Evolutionary conservation across 2,329 filamentous ascomycete species (phyloP), one percentile per base, ranked within the genome.

Genomic region (Penicillium sp.): DNA sequence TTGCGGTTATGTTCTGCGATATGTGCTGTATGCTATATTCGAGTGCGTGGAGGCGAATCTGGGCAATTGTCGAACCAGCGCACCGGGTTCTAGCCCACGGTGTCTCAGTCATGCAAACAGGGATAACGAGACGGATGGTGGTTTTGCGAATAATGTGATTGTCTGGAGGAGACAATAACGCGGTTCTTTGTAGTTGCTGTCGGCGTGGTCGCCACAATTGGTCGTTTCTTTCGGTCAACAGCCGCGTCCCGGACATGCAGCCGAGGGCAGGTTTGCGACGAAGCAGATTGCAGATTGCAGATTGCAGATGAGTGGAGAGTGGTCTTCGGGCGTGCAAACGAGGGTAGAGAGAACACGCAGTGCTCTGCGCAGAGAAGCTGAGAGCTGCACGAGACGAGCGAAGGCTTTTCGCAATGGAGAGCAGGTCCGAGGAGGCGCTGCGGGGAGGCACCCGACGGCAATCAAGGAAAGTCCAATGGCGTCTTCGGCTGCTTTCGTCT

Each of bases 31-130:
- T 30, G 20, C 40, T 33, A 20, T 18, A 14, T 18, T 47, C 26
- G 26, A 26, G 38, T 23, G 9, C 28, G 55, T 54, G 24, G 38
- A 35, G 24, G 26, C 18, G 45, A 57, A 55, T 30, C 47, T 33
- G 56, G 51, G 56, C 51, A 47, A 50, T 55, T 50, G 20, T 47
- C 56, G 56, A 47, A 59, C 56, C 56, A 59, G 52, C 56, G 56
- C 56, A 59, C 56, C 56, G 45, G 56, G 56, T 55, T 51, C 52
- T 47, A 52, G 56, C 52, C 56, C 56, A 40, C 47, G 43, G 47
- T 59, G 28, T 40, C 47, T 52, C 52, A 38, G n/a, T 42, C 56
- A 59, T 59, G 30, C 56, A 59, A 59, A 51, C 51, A 42, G 33
- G 46, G 49, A 43, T 26, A 21, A 45, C 38, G 45, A 42, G 24